These are phyloP conservation scores for Crepidotus sp. DNA, from an alignment of 1,284 basidiomycete genomes.

Conservation along the genomic window DNA sequence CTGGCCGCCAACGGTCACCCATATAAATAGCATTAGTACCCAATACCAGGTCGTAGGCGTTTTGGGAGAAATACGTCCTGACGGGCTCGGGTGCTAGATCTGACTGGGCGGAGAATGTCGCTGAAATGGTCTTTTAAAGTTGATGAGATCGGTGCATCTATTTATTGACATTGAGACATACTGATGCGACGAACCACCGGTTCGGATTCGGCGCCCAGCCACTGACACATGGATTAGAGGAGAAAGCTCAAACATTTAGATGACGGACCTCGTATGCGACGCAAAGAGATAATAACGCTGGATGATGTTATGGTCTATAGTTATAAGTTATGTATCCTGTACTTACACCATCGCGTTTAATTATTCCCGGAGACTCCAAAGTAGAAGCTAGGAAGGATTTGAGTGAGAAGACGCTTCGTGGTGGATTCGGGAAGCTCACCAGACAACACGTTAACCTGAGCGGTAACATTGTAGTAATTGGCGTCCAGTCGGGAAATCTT, in stretches of 20 bases:
- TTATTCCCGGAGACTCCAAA: slow-evolving; percentile 52
- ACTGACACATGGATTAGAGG: slow-evolving; percentile 3
- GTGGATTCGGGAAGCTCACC: slow-evolving; percentile 26
- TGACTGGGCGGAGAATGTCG: slow-evolving; percentile 47
- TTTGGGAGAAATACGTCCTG: slow-evolving; percentile 56
- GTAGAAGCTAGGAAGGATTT: slow-evolving; percentile 34
- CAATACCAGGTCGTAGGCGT: slow-evolving; percentile 46
- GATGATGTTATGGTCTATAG: not conserved
- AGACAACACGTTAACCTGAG: slow-evolving; percentile 37
- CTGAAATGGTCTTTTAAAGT: slow-evolving; percentile 39
- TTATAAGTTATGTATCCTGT: not conserved
- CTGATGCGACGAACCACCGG: slow-evolving; percentile 46
- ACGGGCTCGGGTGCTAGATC: slow-evolving; percentile 45
- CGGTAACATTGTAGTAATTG: slow-evolving; percentile 50
- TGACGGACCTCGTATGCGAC: slow-evolving; percentile 38
- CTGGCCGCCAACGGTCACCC: slow-evolving; percentile 58
- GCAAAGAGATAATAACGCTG: slow-evolving; percentile 53
- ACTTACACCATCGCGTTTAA: slow-evolving; percentile 47
- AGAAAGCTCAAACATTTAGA: not conserved
- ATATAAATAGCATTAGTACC: slow-evolving; percentile 48
- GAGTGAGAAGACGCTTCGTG: not conserved
- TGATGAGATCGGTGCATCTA: not conserved
- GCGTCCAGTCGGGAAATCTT: slow-evolving; percentile 50
- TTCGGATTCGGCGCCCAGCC: slow-evolving; percentile 58
- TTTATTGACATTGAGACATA: slow-evolving; percentile 23